A percentile compares a stretch with the other conserved stretches of the same genome.
phyloP scores from a whole-genome alignment of 176 grass and related monocot species.

The Triticum monococcum region DNA sequence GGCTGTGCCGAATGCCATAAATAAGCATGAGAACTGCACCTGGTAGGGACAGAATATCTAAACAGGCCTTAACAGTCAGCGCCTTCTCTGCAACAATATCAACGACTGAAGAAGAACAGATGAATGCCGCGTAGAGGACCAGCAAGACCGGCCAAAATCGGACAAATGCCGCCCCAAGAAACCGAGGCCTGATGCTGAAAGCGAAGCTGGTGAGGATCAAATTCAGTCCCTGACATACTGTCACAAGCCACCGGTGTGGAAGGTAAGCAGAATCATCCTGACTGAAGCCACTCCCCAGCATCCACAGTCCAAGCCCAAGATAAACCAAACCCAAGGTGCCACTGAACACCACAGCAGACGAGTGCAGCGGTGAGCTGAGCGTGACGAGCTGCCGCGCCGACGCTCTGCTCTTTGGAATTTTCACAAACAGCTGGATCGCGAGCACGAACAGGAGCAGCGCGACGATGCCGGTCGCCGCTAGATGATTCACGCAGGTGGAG shows the following conservation, averaged over 20 bases:
- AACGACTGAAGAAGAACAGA: conserved; percentile 46
- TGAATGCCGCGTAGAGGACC: conserved; percentile 33
- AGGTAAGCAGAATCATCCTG: not conserved
- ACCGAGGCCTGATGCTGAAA: conserved; percentile 32
- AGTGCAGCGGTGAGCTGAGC: conserved; percentile 24
- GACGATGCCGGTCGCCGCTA: not conserved
- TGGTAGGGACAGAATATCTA: conserved; percentile 63
- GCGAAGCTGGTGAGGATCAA: conserved; percentile 28
- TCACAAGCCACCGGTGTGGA: conserved; percentile 48
- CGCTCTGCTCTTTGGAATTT: conserved; percentile 24
- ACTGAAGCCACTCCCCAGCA: conserved; percentile 37
- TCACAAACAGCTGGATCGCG: conserved; percentile 40
- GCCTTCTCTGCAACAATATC: conserved; percentile 38
- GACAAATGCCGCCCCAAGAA: conserved; percentile 32
- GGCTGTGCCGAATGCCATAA: conserved; percentile 18
- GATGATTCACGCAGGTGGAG: conserved; percentile 73
- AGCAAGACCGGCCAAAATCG: conserved; percentile 35
- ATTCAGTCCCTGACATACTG: conserved; percentile 43
- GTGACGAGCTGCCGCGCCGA: not conserved
- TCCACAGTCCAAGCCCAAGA: conserved; percentile 51
- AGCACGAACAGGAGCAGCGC: conserved; percentile 23
- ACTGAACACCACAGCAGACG: conserved; percentile 28
- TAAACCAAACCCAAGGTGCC: conserved; percentile 49
- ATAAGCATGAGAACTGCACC: conserved; percentile 46
- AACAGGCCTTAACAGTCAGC: conserved; percentile 31